phyloP scores from a whole-genome alignment of 495 filamentous ascomycete species.

The Cercophora scortea region DNA sequence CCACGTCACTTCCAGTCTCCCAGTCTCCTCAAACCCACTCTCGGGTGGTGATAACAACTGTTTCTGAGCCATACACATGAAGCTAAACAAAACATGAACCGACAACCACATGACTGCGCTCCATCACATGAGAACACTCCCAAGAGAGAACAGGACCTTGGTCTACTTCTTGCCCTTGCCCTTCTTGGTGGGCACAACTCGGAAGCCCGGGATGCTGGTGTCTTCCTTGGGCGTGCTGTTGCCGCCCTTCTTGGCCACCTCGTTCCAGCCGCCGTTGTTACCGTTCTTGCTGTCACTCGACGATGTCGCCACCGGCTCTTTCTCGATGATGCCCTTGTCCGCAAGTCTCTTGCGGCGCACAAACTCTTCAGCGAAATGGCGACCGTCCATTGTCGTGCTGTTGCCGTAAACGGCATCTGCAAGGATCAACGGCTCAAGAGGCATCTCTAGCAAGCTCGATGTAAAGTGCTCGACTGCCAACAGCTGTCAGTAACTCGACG shows the following conservation, averaged over 20 bases:
- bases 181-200: conserved; percentile 87
- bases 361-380: conserved; percentile 91
- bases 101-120: neutral
- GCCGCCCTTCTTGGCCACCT: conserved; percentile 86
- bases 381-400: conserved; percentile 79
- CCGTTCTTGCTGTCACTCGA: conserved; percentile 36
- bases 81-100: neutral
- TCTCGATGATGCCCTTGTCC: conserved; percentile 74
- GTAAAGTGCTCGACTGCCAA: conserved; percentile 69
- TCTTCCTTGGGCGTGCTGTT: conserved; percentile 33
- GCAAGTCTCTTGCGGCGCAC: conserved; percentile 86
- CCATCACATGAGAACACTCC: neutral
- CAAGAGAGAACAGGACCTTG: neutral
- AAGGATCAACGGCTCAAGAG: conserved; percentile 70
- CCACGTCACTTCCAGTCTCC: too few relatives aligned
- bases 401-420: conserved; percentile 80
- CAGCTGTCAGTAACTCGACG: neutral
- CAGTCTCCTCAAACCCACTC: too few relatives aligned
- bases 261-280: conserved; percentile 76
- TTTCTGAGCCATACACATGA: too few relatives aligned
- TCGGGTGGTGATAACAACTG: too few relatives aligned
- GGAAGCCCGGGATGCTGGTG: conserved; percentile 59
- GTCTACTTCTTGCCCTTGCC: conserved; percentile 55
- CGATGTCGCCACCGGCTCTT: conserved; percentile 43
- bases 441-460: conserved; percentile 61